Base-by-base conservation (phyloP, 805 yeast species). In the Ogataea trehaloabstinens region DNA sequence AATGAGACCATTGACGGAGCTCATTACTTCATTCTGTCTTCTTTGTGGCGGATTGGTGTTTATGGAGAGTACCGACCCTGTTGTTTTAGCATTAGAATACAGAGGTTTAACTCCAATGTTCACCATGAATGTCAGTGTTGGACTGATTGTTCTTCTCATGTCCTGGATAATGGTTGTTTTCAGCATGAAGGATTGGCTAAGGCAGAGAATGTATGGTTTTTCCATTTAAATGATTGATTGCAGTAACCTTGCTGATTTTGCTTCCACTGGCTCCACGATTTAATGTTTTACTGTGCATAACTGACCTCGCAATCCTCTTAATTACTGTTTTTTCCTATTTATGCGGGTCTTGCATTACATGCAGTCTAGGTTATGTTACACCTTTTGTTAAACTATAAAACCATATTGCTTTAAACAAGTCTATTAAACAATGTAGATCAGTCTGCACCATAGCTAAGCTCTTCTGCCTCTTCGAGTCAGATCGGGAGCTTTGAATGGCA, bases 11-110 rank as follows among this genome's bases (percentile, higher is more conserved):
- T 73, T 91, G 53, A 87, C 96, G 1, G 99, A 93, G 63, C 63
- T 91, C 31, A 58, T 93, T 24, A 78, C 83, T 0, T 70, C 90
- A 12, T 90, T 91, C 65, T 77, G 89, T 44, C 70, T 93, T 44
- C 60, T 93, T 10, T 74, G 86, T 46, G 99, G 99, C 33, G 99
- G 99, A 7, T 63, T 85, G 45, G 81, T 93, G 19, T 93, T 93
- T 60, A 88, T 90, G 90, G 87, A 88, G 61, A 81, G 93, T 39
- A 85, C 95, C 31, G 91, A 86, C 55, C 95, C 93, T 51, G 78
- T 86, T 5, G 79, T 93, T 22, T 79, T 77, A 51, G 90, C 87
- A 16, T 71, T 89, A 66, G 87, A 86, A 51, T 87, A 80, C 61
- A 73, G 89, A 52, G 95, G 95, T 3, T 70, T 81, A 44, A 86